Conservation (phyloP, 768 basidiomycete species). For the Mycena filopes region DNA sequence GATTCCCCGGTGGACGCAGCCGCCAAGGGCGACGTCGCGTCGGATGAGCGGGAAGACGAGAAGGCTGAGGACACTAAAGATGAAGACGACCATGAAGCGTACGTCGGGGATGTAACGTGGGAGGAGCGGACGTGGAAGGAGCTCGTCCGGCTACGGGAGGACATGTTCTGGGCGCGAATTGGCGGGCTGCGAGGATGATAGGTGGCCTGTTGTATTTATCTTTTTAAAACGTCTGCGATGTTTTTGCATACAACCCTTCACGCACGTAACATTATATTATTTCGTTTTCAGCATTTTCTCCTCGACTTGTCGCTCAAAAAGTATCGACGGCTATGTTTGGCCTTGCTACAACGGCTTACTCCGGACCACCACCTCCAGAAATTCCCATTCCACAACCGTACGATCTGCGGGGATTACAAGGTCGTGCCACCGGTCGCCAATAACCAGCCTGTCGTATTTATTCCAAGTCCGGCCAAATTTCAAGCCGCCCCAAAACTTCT, state of each 20-base stretch:
- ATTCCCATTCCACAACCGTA: not conserved
- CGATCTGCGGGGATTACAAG: not conserved
- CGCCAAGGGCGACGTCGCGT: slow-evolving; percentile 29
- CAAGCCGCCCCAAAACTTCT: too few species aligned
- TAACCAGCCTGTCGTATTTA: not conserved
- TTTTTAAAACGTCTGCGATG: not conserved
- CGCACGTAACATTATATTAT: slow-evolving; percentile 2
- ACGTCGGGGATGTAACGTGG: slow-evolving; percentile 79
- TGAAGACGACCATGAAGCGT: slow-evolving; percentile 50
- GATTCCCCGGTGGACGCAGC: slow-evolving; percentile 18
- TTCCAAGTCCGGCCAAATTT: not conserved
- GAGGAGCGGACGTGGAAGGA: slow-evolving; percentile 90
- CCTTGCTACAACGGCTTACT: not conserved
- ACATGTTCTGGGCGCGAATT: slow-evolving; percentile 88
- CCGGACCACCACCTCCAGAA: not conserved
- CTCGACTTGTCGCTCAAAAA: too few species aligned
- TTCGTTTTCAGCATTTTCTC: not conserved
- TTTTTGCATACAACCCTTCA: slow-evolving; percentile 14
- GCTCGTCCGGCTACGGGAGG: slow-evolving; percentile 75
- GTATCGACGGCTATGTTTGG: not conserved
- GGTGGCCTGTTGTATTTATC: slow-evolving; percentile 8
- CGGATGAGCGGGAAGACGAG: slow-evolving; percentile 27
- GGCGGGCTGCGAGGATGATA: slow-evolving; percentile 56
- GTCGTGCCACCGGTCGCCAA: not conserved
- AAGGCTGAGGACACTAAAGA: slow-evolving; percentile 17